Percentiles rank a stretch among this genome's conserved stretches.
These are phyloP conservation scores for Cutaneotrichosporon spelunceum DNA, from an alignment of 1,284 basidiomycete genomes.

Conservation along the genomic window DNA sequence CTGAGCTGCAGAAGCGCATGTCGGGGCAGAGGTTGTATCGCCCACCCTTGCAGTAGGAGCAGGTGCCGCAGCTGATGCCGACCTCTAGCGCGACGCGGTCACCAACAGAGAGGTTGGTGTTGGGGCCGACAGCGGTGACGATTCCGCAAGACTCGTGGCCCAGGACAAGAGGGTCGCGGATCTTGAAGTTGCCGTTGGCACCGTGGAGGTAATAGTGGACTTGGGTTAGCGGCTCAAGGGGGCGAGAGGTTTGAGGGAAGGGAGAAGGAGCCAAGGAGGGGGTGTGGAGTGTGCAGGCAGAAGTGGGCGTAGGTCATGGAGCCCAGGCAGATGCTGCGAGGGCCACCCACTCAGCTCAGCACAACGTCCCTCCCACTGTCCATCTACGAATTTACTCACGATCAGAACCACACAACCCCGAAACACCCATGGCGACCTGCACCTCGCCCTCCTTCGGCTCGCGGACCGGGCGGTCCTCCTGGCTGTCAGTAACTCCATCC, in stretches of 20 bases:
- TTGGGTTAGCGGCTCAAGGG: slow-evolving; percentile 41
- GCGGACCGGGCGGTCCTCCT: slow-evolving; percentile 50
- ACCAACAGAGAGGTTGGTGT: slow-evolving; percentile 62
- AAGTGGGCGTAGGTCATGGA: too few relatives aligned
- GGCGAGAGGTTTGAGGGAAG: background rate
- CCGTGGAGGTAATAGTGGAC: slow-evolving; percentile 87
- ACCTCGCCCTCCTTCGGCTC: slow-evolving; percentile 47
- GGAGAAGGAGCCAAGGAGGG: background rate
- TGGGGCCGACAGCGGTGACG: slow-evolving; percentile 37
- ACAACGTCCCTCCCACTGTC: background rate
- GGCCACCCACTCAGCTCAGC: background rate
- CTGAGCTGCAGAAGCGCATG: slow-evolving; percentile 82
- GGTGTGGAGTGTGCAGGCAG: too few relatives aligned
- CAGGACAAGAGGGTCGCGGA: slow-evolving; percentile 75
- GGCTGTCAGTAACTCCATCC: slow-evolving; percentile 10
- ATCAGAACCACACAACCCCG: slow-evolving; percentile 89
- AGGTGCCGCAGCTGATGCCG: slow-evolving; percentile 76
- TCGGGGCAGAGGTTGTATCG: slow-evolving; percentile 88
- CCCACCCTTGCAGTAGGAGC: slow-evolving; percentile 58
- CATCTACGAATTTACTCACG: slow-evolving; percentile 62
- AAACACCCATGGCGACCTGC: slow-evolving; percentile 61
- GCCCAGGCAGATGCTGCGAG: background rate
- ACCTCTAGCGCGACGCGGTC: slow-evolving; percentile 92
- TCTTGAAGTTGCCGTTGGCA: slow-evolving; percentile 84
- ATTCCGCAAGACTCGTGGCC: slow-evolving; percentile 89